phyloP scores from a whole-genome alignment of 768 basidiomycete species.

The Trametopsis cervina region DNA sequence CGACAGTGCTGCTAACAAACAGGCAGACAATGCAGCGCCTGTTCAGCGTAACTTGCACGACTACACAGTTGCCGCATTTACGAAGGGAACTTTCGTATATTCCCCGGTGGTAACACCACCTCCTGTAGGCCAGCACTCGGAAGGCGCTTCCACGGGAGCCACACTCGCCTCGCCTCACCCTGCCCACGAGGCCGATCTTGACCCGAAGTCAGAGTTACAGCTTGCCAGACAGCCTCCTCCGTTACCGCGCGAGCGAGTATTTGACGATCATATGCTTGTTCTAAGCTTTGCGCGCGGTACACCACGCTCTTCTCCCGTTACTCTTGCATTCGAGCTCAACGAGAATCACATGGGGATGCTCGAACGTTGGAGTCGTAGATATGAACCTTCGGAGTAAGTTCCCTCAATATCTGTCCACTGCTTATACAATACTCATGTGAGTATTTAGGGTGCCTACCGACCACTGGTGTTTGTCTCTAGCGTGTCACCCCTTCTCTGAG shows the following conservation, averaged over 20 bases:
- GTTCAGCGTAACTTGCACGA: no score
- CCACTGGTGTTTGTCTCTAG: conserved; percentile 13
- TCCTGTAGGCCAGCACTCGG: no score
- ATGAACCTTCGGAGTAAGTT: conserved; percentile 6
- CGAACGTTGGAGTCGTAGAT: conserved; percentile 8
- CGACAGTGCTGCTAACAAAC: no score
- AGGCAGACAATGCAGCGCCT: no score
- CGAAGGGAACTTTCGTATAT: no score
- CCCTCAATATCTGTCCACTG: background rate
- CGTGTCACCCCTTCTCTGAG: conserved; percentile 9
- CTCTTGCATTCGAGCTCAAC: conserved; percentile 12
- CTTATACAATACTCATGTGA: background rate
- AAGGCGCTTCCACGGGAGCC: no score
- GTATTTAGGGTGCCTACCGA: background rate
- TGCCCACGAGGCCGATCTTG: no score
- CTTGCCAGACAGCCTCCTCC: background rate
- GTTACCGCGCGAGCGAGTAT: background rate
- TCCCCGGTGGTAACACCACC: no score
- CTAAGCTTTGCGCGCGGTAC: conserved; percentile 5
- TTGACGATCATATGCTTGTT: background rate
- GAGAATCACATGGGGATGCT: conserved; percentile 5
- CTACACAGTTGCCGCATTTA: no score
- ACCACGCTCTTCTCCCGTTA: background rate
- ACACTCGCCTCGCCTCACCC: no score
- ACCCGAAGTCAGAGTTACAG: no score